These are phyloP conservation scores for Puccinia novopanici DNA, from an alignment of 1,284 basidiomycete genomes.

Conservation along the genomic window DNA sequence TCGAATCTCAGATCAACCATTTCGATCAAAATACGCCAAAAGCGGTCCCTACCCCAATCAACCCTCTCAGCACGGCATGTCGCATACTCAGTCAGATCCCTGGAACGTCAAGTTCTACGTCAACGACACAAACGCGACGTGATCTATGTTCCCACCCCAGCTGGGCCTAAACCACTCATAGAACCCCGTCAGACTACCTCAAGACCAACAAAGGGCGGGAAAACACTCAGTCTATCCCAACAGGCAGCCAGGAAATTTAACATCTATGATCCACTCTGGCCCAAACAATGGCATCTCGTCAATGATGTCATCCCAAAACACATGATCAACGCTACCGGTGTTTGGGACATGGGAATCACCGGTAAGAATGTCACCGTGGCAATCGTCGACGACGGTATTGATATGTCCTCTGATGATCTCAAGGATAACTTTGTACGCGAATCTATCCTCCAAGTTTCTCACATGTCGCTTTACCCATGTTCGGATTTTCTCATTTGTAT, in stretches of 20 bases:
- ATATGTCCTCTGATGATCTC: constrained; percentile 65
- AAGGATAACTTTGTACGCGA: constrained; percentile 57
- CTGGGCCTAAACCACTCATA: neutral
- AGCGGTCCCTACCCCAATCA: constrained; percentile 47
- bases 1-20: constrained; percentile 9
- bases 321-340: constrained; percentile 79
- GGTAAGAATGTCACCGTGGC: constrained; percentile 85
- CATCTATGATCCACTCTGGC: constrained; percentile 83
- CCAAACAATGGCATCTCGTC: constrained; percentile 87
- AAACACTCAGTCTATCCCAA: constrained; percentile 11
- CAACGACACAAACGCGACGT: constrained; percentile 57
- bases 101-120: constrained; percentile 57
- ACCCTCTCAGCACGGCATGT: constrained; percentile 51
- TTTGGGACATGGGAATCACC: constrained; percentile 82
- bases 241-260: constrained; percentile 62
- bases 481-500: neutral
- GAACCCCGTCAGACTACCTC: constrained; percentile 6
- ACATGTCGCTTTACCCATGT: neutral
- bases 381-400: constrained; percentile 93
- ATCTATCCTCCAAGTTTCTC: neutral
- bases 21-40: constrained; percentile 15
- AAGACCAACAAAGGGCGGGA: constrained; percentile 9
- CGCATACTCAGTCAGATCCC: constrained; percentile 54
- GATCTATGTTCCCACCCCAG: constrained; percentile 56
- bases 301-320: constrained; percentile 74